Evolutionary conservation across 2,329 filamentous ascomycete species (phyloP).

Genomic region (Diplodia intermedia): DNA sequence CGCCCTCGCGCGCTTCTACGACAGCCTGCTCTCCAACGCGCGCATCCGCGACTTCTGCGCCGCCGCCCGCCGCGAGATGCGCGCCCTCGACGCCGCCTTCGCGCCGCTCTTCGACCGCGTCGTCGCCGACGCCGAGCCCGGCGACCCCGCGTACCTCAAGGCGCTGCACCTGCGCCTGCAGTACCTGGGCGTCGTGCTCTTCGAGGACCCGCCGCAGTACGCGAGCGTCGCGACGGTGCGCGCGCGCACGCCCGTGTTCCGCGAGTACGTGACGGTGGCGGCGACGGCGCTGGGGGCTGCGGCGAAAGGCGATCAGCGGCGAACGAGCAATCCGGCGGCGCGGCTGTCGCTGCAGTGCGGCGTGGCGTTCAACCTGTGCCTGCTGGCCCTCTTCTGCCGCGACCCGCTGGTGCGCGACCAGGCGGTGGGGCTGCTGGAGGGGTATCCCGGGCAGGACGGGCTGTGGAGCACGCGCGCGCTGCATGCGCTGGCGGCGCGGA

Average conservation of each 20-base stretch:
- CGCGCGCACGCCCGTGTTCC: slow-evolving; percentile 9
- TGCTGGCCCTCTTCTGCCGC: background rate
- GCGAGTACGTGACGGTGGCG: slow-evolving; percentile 1
- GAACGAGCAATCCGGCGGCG: too few relatives aligned
- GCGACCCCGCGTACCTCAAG: background rate
- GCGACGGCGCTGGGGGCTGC: background rate
- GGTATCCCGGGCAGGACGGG: slow-evolving; percentile 9
- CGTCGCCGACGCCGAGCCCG: background rate
- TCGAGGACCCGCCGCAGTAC: background rate
- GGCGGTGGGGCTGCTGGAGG: background rate
- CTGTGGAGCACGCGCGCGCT: slow-evolving; percentile 12
- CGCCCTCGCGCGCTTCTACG: background rate
- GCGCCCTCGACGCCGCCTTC: slow-evolving; percentile 9
- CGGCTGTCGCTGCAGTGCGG: too few relatives aligned
- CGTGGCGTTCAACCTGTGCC: too few relatives aligned
- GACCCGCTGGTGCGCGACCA: slow-evolving; percentile 6
- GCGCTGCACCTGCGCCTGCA: slow-evolving; percentile 16
- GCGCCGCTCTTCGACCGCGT: background rate
- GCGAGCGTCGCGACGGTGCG: background rate
- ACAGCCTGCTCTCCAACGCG: background rate
- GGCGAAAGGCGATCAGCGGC: too few relatives aligned
- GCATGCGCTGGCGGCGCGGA: background rate
- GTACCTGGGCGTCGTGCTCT: background rate
- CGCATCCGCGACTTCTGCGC: background rate
- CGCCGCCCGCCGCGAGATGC: too few relatives aligned